phyloP scores from a whole-genome alignment of 2,329 filamentous ascomycete genomes.

The Keithomyces neogunnii region DNA sequence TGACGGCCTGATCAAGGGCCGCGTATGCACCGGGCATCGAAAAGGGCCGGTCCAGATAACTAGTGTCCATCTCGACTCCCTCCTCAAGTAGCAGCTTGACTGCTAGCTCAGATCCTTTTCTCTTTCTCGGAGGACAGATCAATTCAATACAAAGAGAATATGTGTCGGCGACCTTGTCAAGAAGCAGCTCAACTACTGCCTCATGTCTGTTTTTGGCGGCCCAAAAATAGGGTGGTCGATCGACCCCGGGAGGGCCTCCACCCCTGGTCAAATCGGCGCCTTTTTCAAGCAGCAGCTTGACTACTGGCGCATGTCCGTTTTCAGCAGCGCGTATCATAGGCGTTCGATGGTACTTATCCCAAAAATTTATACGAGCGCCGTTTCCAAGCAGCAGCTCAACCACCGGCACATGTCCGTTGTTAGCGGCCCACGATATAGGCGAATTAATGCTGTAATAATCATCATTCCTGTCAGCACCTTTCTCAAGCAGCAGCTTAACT shows the following conservation, averaged over 20 bases:
- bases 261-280: slow-evolving; percentile 1
- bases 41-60: no score
- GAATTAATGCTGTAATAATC: background rate
- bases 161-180: no score
- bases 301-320: background rate
- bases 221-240: no score
- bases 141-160: no score
- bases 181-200: no score
- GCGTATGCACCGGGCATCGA: no score
- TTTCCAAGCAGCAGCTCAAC: background rate
- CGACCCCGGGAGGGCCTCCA: background rate
- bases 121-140: no score
- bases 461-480: background rate
- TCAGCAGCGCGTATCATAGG: background rate
- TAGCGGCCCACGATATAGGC: slow-evolving; percentile 1
- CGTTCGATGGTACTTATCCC: background rate
- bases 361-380: background rate
- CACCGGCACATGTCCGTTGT: background rate
- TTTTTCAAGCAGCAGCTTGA: slow-evolving; percentile 1
- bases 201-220: no score
- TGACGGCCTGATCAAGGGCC: no score
- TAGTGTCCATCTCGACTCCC: no score
- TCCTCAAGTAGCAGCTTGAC: no score
- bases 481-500: background rate
- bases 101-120: no score